Base-by-base conservation (phyloP, 345 rosid genomes). In the Bruguiera parviflora region DNA sequence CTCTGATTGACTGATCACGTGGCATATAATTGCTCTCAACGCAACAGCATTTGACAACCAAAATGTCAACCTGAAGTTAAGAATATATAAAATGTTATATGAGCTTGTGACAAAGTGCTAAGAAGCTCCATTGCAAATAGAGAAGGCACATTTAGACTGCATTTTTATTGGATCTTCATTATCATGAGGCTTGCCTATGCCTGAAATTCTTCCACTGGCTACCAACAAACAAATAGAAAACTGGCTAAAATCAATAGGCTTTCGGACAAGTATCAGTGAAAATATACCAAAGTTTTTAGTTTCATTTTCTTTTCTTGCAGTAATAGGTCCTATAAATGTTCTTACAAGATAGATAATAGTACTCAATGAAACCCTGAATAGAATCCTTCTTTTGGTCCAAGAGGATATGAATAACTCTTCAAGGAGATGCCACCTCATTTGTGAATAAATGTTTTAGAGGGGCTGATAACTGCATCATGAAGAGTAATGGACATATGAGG, bases 1-100 rank as follows among this genome's bases (percentile, higher is more conserved):
- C 75, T 80, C 86, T 24, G 65, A 68, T 61, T 80, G 81, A 69
- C 71, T 70, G 53, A 32, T 71, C 19, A 74, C 81, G 73, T 82
- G 87, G 78, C 87, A 80, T 73, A 94, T 69, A 70, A 88, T 81
- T 72, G 87, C 82, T 79, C 97, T 84, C 79, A 94, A 79, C 59
- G 86, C 84, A 49, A 94, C 85, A 33, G 89, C 84, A 71, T 94
- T 91, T 65, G 98, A 94, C 77, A 91, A 71, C 98, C 98, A 94
- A 81, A 89, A 94, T 67, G 96, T 91, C 78, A 94, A 80, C 83
- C 98, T 93, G 91, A 31, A 68, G 70, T 76, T 59, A 58, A 25
- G 63, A 51, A 43, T 43, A 43, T 25, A 57, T 55, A 37, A 21
- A 52, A 56, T 8, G 33, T 68, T 39, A 49, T 28, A 32, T 33